Evolutionary conservation across 306 rosid species (phyloP), one percentile per base, ranked within the genome.

Genomic region (Hippophae tibetana): DNA sequence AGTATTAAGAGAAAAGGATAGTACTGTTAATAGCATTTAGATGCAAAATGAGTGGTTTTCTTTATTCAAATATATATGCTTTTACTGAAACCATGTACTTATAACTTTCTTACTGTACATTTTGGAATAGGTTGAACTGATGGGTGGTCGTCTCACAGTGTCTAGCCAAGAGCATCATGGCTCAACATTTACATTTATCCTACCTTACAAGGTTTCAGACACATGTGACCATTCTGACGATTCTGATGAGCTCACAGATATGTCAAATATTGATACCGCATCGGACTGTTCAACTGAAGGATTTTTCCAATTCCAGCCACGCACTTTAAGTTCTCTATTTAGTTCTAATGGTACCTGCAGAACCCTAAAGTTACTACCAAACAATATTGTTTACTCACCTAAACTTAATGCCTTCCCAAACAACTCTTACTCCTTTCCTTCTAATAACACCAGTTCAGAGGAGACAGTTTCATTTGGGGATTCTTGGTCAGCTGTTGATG

Each of bases 71-170:
- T 31, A 31, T 31, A 31, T 31, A 31, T 31, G 38, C 2, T 31
- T 31, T 31, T 31, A 31, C 38, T 2, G 5, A 31, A 31, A 31
- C 38, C 38, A 31, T 31, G 38, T 31, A 31, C 1, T 31, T 31
- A 31, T 31, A 31, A 31, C 38, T 31, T 31, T 31, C 5, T 31
- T 31, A 31, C 72, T 58, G 26, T 14, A 54, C n/a, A 13, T 64
- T 18, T 50, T 64, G 78, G 55, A 58, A 73, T 78, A 93, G 99
- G 99, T 93, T 61, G 97, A 86, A 62, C 75, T 93, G 68, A 93
- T 93, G 94, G 99, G 99, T 14, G 97, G 99, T 55, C 76, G 67
- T 57, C 76, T 93, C 64, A 93, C 95, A 0, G 95, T 93, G 51
- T 67, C 89, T n/a, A 93, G 99, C 84, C 72, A 56, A 74, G 97